Conservation (phyloP, 164 flowering plant species). For the Stephania cephalantha region DNA sequence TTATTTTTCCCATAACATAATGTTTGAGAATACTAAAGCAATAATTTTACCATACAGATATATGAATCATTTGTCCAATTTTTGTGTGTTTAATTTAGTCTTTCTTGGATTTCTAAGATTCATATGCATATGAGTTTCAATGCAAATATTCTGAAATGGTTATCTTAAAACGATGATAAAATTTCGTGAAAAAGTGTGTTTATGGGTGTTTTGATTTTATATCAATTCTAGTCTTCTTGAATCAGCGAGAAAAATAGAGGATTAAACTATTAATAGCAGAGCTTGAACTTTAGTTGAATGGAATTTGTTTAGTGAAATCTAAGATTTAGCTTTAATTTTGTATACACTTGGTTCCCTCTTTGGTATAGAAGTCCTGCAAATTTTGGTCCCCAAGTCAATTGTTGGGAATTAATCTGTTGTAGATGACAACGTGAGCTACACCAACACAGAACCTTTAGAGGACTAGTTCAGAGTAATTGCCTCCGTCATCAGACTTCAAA, state of each 20-base stretch:
- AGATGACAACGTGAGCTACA: too few species aligned
- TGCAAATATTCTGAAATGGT: not conserved
- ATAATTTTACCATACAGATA: too few species aligned
- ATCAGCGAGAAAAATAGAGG: not conserved
- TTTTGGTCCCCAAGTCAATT: not conserved
- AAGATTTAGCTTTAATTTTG: not conserved
- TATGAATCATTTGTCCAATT: not conserved
- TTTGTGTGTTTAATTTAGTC: not conserved
- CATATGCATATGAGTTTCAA: slow-evolving; percentile 9
- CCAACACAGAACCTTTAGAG: too few species aligned
- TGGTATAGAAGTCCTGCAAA: not conserved
- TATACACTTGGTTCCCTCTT: not conserved
- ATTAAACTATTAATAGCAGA: not conserved
- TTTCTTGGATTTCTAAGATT: slow-evolving; percentile 11
- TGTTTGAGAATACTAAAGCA: too few species aligned
- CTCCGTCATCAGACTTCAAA: too few species aligned
- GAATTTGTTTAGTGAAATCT: not conserved
- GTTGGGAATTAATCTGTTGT: not conserved
- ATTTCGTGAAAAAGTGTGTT: not conserved
- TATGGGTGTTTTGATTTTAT: slow-evolving; percentile 1
- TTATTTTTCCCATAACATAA: too few species aligned
- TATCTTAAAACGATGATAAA: slow-evolving; percentile 5
- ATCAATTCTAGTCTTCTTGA: not conserved
- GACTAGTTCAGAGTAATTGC: too few species aligned
- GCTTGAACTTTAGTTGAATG: not conserved